Evolutionary conservation across 768 basidiomycete species (phyloP).

Genomic region (Boletus patriciae): DNA sequence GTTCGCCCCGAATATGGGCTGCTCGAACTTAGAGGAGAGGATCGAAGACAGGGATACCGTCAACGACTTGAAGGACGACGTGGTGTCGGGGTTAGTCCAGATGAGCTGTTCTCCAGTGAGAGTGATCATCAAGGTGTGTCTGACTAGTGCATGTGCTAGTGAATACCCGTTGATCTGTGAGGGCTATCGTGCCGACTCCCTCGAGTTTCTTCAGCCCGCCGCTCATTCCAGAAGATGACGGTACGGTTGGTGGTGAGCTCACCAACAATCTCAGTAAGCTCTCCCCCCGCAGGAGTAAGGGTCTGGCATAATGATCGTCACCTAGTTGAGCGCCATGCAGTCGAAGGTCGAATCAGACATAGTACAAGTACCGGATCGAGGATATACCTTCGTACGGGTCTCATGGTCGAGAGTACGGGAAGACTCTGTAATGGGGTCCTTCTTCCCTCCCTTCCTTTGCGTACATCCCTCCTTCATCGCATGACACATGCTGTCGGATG

Average conservation of each 20-base stretch:
- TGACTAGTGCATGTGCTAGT: neutral
- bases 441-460: no score
- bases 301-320: slow-evolving; percentile 57
- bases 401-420: neutral
- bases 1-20: slow-evolving; percentile 71
- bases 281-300: slow-evolving; percentile 66
- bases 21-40: slow-evolving; percentile 69
- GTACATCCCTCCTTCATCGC: slow-evolving; percentile 54
- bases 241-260: slow-evolving; percentile 52
- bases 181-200: slow-evolving; percentile 54
- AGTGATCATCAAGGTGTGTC: slow-evolving; percentile 4
- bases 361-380: neutral
- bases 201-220: slow-evolving; percentile 62
- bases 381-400: neutral
- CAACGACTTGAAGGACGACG: slow-evolving; percentile 41
- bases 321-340: slow-evolving; percentile 78
- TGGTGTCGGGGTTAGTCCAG: slow-evolving; percentile 46
- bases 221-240: no score
- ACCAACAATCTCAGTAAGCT: slow-evolving; percentile 53
- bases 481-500: slow-evolving; percentile 73
- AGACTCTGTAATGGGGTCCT: neutral
- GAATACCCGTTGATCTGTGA: slow-evolving; percentile 75
- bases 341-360: neutral
- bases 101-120: slow-evolving; percentile 51
- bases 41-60: slow-evolving; percentile 63